Percentiles rank a stretch among this genome's conserved stretches.
phyloP scores from a whole-genome alignment of 495 filamentous ascomycete genomes.

The Tuber melanosporum region DNA sequence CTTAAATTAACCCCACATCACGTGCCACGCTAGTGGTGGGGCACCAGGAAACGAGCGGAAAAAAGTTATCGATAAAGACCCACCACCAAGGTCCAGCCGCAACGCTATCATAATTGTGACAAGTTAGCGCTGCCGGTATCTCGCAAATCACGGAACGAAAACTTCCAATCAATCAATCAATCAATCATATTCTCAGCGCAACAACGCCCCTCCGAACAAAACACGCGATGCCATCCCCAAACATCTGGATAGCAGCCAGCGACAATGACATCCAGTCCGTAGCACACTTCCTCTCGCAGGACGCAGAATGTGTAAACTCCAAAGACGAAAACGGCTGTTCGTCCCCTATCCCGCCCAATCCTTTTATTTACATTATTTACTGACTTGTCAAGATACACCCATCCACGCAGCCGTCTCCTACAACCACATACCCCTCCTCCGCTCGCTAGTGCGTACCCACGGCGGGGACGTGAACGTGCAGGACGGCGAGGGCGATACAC shows the following conservation, averaged over 20 bases:
- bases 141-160: background rate
- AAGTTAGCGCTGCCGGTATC: no score
- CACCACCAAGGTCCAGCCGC: no score
- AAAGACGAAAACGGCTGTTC: conserved; percentile 66
- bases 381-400: conserved; percentile 56
- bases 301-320: conserved; percentile 58
- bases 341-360: conserved; percentile 7
- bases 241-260: conserved; percentile 71
- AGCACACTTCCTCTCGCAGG: conserved; percentile 58
- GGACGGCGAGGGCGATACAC: conserved; percentile 87
- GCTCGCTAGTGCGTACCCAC: conserved; percentile 68
- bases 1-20: background rate
- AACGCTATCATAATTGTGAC: background rate
- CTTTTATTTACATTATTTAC: conserved; percentile 42
- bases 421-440: conserved; percentile 72
- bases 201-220: background rate
- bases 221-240: conserved; percentile 52
- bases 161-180: background rate
- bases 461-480: conserved; percentile 68
- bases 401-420: conserved; percentile 91
- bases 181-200: background rate
- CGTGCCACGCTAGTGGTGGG: background rate
- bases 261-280: conserved; percentile 60
- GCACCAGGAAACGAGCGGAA: background rate
- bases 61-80: conserved; percentile 10